These are phyloP conservation scores for Raffaelea albimanens DNA, from an alignment of 2,329 filamentous ascomycete genomes.

Conservation along the genomic window DNA sequence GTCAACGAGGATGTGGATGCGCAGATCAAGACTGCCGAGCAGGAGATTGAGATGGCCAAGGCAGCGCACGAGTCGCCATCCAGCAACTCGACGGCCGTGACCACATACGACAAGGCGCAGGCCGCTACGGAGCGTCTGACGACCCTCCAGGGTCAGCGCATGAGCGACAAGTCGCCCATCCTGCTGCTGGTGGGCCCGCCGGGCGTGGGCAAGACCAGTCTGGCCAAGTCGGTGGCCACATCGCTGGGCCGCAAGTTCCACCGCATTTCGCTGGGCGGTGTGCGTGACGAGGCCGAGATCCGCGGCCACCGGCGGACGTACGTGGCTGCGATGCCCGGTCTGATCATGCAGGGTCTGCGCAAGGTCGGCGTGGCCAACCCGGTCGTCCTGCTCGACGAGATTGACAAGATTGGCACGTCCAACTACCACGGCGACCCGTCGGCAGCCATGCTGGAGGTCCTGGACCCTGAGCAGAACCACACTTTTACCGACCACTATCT, in stretches of 20 bases:
- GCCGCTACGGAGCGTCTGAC: slow-evolving; percentile 34
- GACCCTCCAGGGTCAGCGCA: slow-evolving; percentile 68
- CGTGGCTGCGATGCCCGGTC: slow-evolving; percentile 95
- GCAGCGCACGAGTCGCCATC: slow-evolving; percentile 22
- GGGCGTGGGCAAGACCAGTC: slow-evolving; percentile 89
- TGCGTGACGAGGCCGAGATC: slow-evolving; percentile 94
- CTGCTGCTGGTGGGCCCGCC: slow-evolving; percentile 87
- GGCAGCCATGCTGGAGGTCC: slow-evolving; percentile 93
- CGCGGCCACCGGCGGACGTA: slow-evolving; percentile 91
- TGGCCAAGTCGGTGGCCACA: slow-evolving; percentile 86
- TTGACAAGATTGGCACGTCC: slow-evolving; percentile 87
- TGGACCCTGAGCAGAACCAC: slow-evolving; percentile 95
- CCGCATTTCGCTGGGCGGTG: slow-evolving; percentile 89
- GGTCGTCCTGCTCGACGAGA: slow-evolving; percentile 91
- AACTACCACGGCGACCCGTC: slow-evolving; percentile 94
- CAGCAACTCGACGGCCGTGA: slow-evolving; percentile 7
- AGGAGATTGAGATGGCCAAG: slow-evolving; percentile 39
- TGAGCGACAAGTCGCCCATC: slow-evolving; percentile 93
- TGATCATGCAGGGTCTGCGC: slow-evolving; percentile 86
- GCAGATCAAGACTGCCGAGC: slow-evolving; percentile 61
- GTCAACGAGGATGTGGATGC: slow-evolving; percentile 76
- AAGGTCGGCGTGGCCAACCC: slow-evolving; percentile 95
- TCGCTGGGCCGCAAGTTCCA: slow-evolving; percentile 94
- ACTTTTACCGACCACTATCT: slow-evolving; percentile 94
- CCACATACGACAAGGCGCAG: slow-evolving; percentile 18